Evolutionary conservation across 768 basidiomycete species (phyloP).

Genomic region (Xerocomellus intermedius): DNA sequence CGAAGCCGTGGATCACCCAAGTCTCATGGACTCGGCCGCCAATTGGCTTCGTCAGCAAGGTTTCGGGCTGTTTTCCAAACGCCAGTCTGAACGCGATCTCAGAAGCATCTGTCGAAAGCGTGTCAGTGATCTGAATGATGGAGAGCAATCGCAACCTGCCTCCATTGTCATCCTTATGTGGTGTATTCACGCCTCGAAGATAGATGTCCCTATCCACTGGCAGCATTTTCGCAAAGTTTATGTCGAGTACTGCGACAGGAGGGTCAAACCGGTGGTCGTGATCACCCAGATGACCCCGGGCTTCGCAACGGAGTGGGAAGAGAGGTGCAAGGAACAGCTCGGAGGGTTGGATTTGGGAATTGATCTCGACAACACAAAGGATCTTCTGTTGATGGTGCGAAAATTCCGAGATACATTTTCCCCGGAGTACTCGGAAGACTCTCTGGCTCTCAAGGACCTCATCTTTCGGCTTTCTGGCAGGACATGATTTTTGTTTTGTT

Average conservation of each 20-base stretch:
- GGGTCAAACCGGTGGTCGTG: constrained; percentile 25
- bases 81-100: constrained; percentile 24
- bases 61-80: constrained; percentile 11
- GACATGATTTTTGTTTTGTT: not conserved
- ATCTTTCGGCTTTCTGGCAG: constrained; percentile 16
- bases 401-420: constrained; percentile 14
- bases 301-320: constrained; percentile 14
- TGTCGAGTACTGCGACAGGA: constrained; percentile 25
- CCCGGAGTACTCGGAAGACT: constrained; percentile 19
- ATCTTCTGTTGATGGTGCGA: constrained; percentile 17
- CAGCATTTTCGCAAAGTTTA: constrained; percentile 27
- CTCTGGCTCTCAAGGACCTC: constrained; percentile 16
- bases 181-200: constrained; percentile 32
- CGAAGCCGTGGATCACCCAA: constrained; percentile 24
- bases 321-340: constrained; percentile 21
- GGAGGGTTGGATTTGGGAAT: constrained; percentile 7
- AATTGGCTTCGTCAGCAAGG: constrained; percentile 25
- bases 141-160: constrained; percentile 4
- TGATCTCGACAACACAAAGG: not conserved
- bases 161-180: constrained; percentile 23
- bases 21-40: constrained; percentile 17
- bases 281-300: constrained; percentile 25
- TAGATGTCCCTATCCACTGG: constrained; percentile 27
- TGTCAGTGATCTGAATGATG: constrained; percentile 9
- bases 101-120: constrained; percentile 18